phyloP scores from a whole-genome alignment of 805 yeast species.

The Zygosaccharomyces kombuchaensis region DNA sequence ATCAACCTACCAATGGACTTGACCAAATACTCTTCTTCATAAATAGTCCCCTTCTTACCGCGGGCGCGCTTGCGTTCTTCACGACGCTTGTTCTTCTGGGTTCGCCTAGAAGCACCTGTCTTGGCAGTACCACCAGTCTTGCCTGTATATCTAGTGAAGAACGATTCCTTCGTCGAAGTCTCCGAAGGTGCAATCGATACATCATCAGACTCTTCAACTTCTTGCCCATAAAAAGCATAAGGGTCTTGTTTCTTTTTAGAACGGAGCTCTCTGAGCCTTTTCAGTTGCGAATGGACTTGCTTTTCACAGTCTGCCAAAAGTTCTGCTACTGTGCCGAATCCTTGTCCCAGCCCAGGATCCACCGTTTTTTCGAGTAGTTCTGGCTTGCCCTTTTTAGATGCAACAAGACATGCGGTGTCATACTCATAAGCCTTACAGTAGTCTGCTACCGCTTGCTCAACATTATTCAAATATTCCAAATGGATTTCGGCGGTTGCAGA shows the following conservation, averaged over 20 bases:
- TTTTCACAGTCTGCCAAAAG: constrained; percentile 88
- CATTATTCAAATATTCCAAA: constrained; percentile 53
- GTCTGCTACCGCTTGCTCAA: constrained; percentile 57
- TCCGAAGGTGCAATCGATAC: constrained; percentile 94
- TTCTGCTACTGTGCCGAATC: constrained; percentile 84
- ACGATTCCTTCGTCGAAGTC: constrained; percentile 86
- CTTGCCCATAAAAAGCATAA: constrained; percentile 72
- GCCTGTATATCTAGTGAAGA: constrained; percentile 94
- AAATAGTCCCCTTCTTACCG: constrained; percentile 96
- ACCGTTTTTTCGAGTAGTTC: constrained; percentile 55
- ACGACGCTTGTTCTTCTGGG: constrained; percentile 87
- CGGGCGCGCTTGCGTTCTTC: constrained; percentile 95
- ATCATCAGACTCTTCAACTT: constrained; percentile 80
- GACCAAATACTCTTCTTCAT: constrained; percentile 93
- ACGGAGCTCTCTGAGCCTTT: constrained; percentile 78
- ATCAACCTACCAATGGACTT: constrained; percentile 82
- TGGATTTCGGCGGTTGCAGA: constrained; percentile 78
- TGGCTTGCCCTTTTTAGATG: constrained; percentile 40
- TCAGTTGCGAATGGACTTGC: constrained; percentile 78
- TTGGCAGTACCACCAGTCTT: constrained; percentile 93
- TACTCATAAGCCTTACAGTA: constrained; percentile 73
- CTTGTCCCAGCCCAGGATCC: constrained; percentile 76
- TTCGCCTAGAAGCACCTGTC: constrained; percentile 91
- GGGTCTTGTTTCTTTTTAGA: constrained; percentile 82
- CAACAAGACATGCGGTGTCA: constrained; percentile 70